Conservation (phyloP, 805 yeast species). For the Hanseniaspora lachancei region DNA sequence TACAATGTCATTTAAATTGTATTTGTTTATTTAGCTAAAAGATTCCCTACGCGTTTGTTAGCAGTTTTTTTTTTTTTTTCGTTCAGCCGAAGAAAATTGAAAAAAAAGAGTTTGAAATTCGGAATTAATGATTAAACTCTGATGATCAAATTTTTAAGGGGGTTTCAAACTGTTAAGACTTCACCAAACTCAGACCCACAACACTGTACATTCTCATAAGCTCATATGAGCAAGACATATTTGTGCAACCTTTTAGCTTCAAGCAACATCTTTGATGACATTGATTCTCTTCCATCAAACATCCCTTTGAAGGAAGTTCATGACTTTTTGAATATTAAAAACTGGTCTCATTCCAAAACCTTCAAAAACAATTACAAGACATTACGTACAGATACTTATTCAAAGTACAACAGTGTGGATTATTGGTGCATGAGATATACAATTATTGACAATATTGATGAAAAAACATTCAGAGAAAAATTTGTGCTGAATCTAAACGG, state of each 20-base stretch:
- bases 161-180: too few relatives aligned
- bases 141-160: too few relatives aligned
- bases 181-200: too few relatives aligned
- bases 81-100: too few relatives aligned
- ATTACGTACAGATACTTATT: constrained; percentile 24
- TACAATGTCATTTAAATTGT: too few relatives aligned
- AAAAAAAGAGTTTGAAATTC: too few relatives aligned
- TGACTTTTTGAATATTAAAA: not conserved
- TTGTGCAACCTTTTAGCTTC: not conserved
- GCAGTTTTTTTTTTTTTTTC: too few relatives aligned
- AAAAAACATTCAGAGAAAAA: constrained; percentile 16
- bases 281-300: not conserved
- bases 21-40: too few relatives aligned
- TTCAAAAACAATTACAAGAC: constrained; percentile 19
- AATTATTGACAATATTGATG: constrained; percentile 17
- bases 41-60: too few relatives aligned
- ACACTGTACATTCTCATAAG: too few relatives aligned
- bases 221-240: not conserved
- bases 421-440: constrained; percentile 29
- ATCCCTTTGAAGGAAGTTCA: not conserved
- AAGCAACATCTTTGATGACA: not conserved
- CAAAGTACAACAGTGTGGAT: constrained; percentile 18
- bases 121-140: too few relatives aligned
- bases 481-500: constrained; percentile 25
- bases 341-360: not conserved